Evolutionary conservation across 2,329 filamentous ascomycete species (phyloP), one percentile per base, ranked within the genome.

Genomic region (Xylariaceae sp.): DNA sequence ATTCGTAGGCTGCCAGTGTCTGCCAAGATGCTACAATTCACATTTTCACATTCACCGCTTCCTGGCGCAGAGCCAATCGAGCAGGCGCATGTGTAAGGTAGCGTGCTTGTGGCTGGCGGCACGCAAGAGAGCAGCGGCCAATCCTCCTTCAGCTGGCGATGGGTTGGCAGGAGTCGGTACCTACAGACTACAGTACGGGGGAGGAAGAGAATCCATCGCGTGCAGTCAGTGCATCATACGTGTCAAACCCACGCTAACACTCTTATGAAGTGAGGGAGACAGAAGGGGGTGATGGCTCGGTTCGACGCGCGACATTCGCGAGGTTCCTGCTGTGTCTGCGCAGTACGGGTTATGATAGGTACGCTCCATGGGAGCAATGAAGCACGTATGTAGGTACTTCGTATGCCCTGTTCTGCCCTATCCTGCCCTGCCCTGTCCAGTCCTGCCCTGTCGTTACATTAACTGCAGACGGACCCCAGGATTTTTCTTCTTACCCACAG

Each of bases 1-100:
- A 42, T 13, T 45, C 42, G 37, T 42, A 13, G 37, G 37, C 37
- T 42, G 37, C 11, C 37, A 13, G 1, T 45, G 23, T 30, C 23
- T 30, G 23, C 23, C 23, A 30, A 30, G 23, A 30, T 30, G 23
- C 23, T 30, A 30, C 23, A 30, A 30, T 30, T 45, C 5, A n/a
- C 42, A 45, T 15, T 11, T 11, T 42, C 37, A 45, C 64, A 64
- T 65, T 69, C 68, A 70, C 68, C 68, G 68, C 68, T 66, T 58
- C 50, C 61, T 59, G 48, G 52, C 55, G 54, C 57, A 57, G 48
- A 55, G 18, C 50, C 37, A 37, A 55, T 55, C 58, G 48, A 58
- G 23, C 23, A 30, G 23, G 35, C 48, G 57, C 65, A 65, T 62
- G 56, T 62, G 58, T 62, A 34, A 18, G 17, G 57, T 58, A 58